Evolutionary conservation across 805 yeast genomes (phyloP).

Genomic region (Cyberlindnera euphorbiae): DNA sequence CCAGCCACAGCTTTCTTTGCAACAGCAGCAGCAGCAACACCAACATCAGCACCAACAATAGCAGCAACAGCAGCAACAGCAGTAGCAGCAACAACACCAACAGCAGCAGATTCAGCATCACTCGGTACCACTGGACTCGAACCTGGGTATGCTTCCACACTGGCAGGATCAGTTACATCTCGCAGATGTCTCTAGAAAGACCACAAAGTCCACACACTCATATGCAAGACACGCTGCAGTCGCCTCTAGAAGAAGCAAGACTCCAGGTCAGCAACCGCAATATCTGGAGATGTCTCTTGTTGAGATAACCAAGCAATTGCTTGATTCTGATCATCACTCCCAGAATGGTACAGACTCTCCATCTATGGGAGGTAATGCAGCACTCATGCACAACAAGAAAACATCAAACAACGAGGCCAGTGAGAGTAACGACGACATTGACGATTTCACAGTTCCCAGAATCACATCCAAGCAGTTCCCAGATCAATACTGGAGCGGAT

Average conservation of each 20-base stretch:
- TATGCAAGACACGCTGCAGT: slow-evolving; percentile 83
- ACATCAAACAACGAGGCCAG: slow-evolving; percentile 37
- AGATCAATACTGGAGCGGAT: slow-evolving; percentile 88
- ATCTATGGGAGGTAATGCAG: slow-evolving; percentile 13
- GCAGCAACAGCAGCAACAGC: slow-evolving; percentile 19
- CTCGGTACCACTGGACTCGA: slow-evolving; percentile 30
- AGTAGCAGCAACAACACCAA: slow-evolving; percentile 29
- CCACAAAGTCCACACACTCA: slow-evolving; percentile 61
- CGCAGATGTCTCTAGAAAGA: slow-evolving; percentile 63
- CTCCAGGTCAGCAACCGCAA: slow-evolving; percentile 18
- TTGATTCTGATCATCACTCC: slow-evolving; percentile 26
- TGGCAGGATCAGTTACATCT: slow-evolving; percentile 83
- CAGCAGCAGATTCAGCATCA: slow-evolving; percentile 17
- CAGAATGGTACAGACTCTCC: slow-evolving; percentile 17
- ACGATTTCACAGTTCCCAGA: slow-evolving; percentile 65
- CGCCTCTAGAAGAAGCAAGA: slow-evolving; percentile 41
- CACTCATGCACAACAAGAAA: slow-evolving; percentile 35
- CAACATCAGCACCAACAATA: slow-evolving; percentile 17
- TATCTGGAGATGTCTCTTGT: slow-evolving; percentile 24
- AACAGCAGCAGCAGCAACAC: slow-evolving; percentile 25
- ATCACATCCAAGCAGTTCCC: slow-evolving; percentile 46
- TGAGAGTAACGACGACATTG: slow-evolving; percentile 26
- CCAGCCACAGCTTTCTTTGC: slow-evolving; percentile 31
- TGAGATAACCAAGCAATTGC: slow-evolving; percentile 35
- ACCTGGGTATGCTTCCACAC: slow-evolving; percentile 35